Conservation (phyloP, 352 stramenopile genomes). For the Globisporangium camurandrum region DNA sequence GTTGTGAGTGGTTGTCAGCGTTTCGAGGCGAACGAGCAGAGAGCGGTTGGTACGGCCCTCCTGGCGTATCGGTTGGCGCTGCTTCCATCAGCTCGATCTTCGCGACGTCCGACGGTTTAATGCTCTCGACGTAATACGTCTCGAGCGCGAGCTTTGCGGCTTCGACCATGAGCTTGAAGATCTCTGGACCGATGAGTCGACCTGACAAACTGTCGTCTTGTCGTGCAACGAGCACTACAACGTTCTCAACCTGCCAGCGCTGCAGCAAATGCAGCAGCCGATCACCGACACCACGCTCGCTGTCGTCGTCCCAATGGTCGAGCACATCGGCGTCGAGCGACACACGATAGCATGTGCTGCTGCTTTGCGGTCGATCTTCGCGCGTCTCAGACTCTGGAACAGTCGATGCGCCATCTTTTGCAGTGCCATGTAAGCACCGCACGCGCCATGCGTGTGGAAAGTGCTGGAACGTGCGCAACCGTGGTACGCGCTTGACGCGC, state of each 20-base stretch:
- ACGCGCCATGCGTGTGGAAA: slow-evolving; percentile 45
- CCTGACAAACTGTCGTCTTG: slow-evolving; percentile 58
- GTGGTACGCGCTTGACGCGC: slow-evolving; percentile 21
- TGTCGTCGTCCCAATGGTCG: slow-evolving; percentile 52
- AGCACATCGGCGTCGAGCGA: slow-evolving; percentile 22
- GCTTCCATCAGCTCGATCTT: slow-evolving; percentile 35
- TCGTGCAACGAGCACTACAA: slow-evolving; percentile 55
- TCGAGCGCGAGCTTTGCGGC: slow-evolving; percentile 70
- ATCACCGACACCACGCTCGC: slow-evolving; percentile 46
- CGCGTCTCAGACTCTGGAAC: neutral
- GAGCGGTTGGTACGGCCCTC: slow-evolving; percentile 11
- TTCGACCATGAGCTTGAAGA: slow-evolving; percentile 64
- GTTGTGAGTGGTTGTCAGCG: neutral
- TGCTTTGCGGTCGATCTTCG: slow-evolving; percentile 3
- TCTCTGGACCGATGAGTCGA: slow-evolving; percentile 48
- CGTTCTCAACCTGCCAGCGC: slow-evolving; percentile 73
- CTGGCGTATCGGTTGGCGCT: slow-evolving; percentile 5
- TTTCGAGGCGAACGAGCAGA: slow-evolving; percentile 4
- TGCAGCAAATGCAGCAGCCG: slow-evolving; percentile 75
- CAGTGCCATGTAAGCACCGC: slow-evolving; percentile 7
- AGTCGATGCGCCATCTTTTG: neutral
- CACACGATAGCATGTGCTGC: slow-evolving; percentile 4
- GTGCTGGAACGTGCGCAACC: slow-evolving; percentile 35
- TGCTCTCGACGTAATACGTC: slow-evolving; percentile 53
- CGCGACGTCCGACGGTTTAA: slow-evolving; percentile 32